Base-by-base conservation (phyloP, 495 filamentous ascomycete genomes). In the Glonium stellatum region DNA sequence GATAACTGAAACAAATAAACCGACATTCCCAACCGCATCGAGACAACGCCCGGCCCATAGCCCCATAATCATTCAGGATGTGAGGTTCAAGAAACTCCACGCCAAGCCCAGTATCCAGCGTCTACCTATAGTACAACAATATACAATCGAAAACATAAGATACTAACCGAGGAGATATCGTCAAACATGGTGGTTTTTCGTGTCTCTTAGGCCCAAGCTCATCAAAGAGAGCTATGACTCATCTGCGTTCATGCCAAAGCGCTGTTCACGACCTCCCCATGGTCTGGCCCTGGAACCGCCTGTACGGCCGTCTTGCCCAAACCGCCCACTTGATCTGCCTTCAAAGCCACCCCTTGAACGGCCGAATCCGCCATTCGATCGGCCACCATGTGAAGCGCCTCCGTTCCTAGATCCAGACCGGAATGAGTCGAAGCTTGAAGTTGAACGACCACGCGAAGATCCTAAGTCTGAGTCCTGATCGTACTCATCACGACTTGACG, bases 1-100 rank as follows among this genome's bases (percentile, higher is more conserved):
- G 48, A 51, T 51, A 51, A 51, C 19, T 23, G 19, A 15, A 51
- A 50, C 18, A 44, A 44, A 18, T 44, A 44, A 44, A 44, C 39
- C 39, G 10, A 44, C 39, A 15, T 18, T 44, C 39, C 39, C 39
- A 44, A 15, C 6, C 6, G 27, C 12, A 44, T 44, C 4, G 39
- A 44, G 39, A 44, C 12, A 44, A 3, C 18, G 10, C 39, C 39
- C 12, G 13, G 13, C 18, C 39, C 39, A 44, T 44, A 18, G 1
- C 39, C 1, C 39, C 39, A 44, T 18, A 18, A 44, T 11, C 39
- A 11, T 2, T 31, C 27, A 6, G 27, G 39, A 11, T 44, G 12
- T 11, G 18, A 44, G 39, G 13, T 44, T 44, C 39, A 11, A 2
- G 39, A 44, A 44, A 44, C 39, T 18, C 18, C 39, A 11, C 39